Base-by-base conservation (phyloP, 768 basidiomycete genomes). In the Austroboletus eburneus region DNA sequence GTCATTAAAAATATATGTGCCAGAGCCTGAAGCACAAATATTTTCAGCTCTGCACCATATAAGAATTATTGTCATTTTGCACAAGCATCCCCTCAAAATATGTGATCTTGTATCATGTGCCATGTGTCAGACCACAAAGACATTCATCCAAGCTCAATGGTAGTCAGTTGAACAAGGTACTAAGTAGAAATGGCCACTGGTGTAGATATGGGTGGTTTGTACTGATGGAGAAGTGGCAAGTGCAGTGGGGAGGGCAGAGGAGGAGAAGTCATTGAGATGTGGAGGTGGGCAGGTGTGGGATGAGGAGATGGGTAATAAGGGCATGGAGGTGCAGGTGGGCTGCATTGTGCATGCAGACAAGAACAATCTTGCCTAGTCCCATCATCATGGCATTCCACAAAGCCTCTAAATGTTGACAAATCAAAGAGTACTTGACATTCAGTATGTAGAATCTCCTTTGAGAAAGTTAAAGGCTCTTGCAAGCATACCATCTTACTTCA, bases 91-190 rank as follows among this genome's bases (percentile, higher is more conserved):
- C 92, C 66, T 96, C 88, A 67, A 89, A 91, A 67, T 95, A 94
- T 20, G 91, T 90, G 54, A 86, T 78, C 69, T 94, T 93, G 60
- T 95, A 92, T 93, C 92, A 96, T 30, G 86, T 85, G 46, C 91
- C 83, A 57, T 94, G 87, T 49, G 89, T 73, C 53, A 98, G 71
- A 1, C 95, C 94, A 13, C 89, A 80, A 56, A 85, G 77, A 57
- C 91, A 94, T 59, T 97, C 95, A 45, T 97, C 94, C 56, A 97
- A 71, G 58, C 90, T 92, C 65, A 93, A 87, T 12, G 95, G 94
- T 17, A 97, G 72, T 51, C 90, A 78, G 36, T 84, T 81, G 17
- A 80, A 75, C 29, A 80, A 68, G 18, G 96, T 71, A 16, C 91
- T 90, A n/a, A 89, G 87, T 37, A 97, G 65, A 3, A 93, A 81